Evolutionary conservation across 345 rosid genomes (phyloP).

Genomic region (Bretschneidera sinensis): DNA sequence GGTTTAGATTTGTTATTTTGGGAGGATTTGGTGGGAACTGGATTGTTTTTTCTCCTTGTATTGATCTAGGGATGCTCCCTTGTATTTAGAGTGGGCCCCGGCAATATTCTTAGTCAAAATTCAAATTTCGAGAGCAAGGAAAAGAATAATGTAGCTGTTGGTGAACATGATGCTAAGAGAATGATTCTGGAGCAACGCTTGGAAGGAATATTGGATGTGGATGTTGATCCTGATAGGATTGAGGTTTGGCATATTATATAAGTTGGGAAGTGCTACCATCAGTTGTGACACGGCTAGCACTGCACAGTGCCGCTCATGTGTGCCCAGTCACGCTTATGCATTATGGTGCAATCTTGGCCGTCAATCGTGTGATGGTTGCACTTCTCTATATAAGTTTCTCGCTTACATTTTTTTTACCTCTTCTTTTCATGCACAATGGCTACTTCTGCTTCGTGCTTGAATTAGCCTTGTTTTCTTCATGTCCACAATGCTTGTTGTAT

Average conservation of each 20-base stretch:
- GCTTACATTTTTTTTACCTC: neutral
- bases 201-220: conserved; percentile 49
- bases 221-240: conserved; percentile 70
- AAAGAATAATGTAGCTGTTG: conserved; percentile 37
- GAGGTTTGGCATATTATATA: conserved; percentile 48
- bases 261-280: conserved; percentile 1
- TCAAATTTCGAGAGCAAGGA: conserved; percentile 30
- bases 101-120: conserved; percentile 49
- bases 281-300: neutral
- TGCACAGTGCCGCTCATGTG: no score
- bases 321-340: no score
- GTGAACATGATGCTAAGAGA: conserved; percentile 57
- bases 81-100: conserved; percentile 95
- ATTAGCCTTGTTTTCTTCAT: no score
- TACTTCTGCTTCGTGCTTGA: no score
- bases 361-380: no score
- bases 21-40: conserved; percentile 2
- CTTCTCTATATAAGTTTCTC: neutral
- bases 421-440: no score
- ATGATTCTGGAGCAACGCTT: conserved; percentile 57
- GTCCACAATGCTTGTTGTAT: no score
- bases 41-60: conserved; percentile 7
- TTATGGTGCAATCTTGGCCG: no score
- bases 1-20: no score
- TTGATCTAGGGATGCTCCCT: conserved; percentile 74